Base-by-base conservation (phyloP, 73 alveolate species). In the Stentor roeselii region DNA sequence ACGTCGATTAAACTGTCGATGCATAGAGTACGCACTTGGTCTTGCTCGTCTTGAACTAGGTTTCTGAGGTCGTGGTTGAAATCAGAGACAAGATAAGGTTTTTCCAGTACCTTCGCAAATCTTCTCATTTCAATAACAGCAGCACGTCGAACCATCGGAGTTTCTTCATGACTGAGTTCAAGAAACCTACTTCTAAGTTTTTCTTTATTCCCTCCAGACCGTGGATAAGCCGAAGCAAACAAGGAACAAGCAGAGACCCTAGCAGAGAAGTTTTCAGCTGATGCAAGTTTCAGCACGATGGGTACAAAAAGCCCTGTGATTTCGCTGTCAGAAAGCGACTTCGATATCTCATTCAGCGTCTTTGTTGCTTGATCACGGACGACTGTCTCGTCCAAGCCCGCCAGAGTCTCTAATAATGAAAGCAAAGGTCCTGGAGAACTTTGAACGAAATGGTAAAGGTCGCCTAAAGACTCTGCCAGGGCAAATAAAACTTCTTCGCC, bases 101-200 rank as follows among this genome's bases (percentile, higher is more conserved):
- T 96, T 83, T 96, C 99, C 58, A 96, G 88, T 75, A 86, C 92
- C 31, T 94, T 86, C 34, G 98, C 98, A 59, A 96, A 58, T 15
- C n/a, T 92, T n/a, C 99, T 99, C 76, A 96, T 92, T 88, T 94
- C 93, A 30, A 93, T 86, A 2, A 99, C 98, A 14, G 96, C 98
- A 1, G 99, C 98, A 78, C 99, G 90, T 86, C 98, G 92, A 77
- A 96, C 94, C 96, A 96, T 96, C 59, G 99, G 99, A 58, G 99
- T 96, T 78, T 96, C 99, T 87, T 96, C 99, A 82, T 94, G 92
- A 82, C 99, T 95, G 75, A 96, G 92, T 87, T 96, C 98, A 60
- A 95, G 87, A 91, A 95, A 96, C 89, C 92, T 94, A 88, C 91
- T 89, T 84, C 98, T 91, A 59, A 96, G 92, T 88, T 95, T 96